phyloP scores from a whole-genome alignment of 148 eudicot genomes.

The Rhododendron molle region DNA sequence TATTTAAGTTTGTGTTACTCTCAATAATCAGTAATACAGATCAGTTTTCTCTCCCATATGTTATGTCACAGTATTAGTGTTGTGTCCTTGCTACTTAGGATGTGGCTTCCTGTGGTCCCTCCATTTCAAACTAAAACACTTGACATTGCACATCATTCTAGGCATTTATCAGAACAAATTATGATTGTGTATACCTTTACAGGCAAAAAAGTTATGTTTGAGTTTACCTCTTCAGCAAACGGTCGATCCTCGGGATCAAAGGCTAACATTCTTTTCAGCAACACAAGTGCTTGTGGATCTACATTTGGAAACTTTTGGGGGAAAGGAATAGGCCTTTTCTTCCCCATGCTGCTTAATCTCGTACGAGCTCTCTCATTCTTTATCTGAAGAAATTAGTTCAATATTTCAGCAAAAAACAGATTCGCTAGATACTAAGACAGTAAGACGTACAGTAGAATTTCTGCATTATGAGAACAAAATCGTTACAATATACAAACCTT shows the following conservation, averaged over 20 bases:
- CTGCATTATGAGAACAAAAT: background rate
- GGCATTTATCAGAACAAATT: background rate
- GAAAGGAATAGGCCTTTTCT: conserved; percentile 4
- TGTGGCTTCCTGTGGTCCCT: background rate
- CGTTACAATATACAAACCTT: background rate
- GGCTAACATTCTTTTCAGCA: background rate
- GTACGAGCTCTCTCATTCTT: background rate
- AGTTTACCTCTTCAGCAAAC: background rate
- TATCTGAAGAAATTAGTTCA: background rate
- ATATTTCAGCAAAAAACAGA: background rate
- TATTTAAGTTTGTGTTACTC: too few relatives aligned
- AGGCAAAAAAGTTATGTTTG: background rate
- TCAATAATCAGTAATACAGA: too few relatives aligned
- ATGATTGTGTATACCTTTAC: background rate
- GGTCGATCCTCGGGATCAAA: background rate
- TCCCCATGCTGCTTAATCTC: background rate
- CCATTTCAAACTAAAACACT: background rate
- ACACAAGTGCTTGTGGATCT: background rate
- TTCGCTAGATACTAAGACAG: too few relatives aligned
- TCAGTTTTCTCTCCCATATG: too few relatives aligned
- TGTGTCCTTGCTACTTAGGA: background rate
- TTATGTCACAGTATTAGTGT: too few relatives aligned
- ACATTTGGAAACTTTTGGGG: conserved; percentile 1
- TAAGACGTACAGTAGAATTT: background rate
- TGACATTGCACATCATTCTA: background rate